Conservation (phyloP, 2,329 filamentous ascomycete species). For the Cladosporium sphaerospermum region DNA sequence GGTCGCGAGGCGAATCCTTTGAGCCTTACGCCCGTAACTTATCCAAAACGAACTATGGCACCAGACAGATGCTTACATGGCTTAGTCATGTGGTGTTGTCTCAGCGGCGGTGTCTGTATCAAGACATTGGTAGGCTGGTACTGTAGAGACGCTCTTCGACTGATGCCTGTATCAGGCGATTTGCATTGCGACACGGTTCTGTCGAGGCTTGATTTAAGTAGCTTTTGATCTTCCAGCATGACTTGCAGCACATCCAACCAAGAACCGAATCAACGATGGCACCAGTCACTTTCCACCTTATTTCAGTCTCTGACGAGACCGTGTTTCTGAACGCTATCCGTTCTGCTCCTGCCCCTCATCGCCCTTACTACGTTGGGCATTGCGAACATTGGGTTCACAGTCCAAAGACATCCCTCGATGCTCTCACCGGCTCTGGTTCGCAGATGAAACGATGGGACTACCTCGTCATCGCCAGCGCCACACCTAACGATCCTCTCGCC, state of each 20-base stretch:
- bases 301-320: slow-evolving; percentile 3
- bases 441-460: slow-evolving; percentile 16
- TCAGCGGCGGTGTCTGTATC: not conserved
- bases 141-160: no score
- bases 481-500: not conserved
- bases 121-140: not conserved
- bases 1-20: slow-evolving; percentile 4
- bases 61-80: not conserved
- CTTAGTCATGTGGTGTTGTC: not conserved
- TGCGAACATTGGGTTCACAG: slow-evolving; percentile 20
- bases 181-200: no score
- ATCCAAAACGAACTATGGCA: not conserved
- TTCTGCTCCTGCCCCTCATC: not conserved
- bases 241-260: not conserved
- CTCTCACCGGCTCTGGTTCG: slow-evolving; percentile 13
- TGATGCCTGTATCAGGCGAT: no score
- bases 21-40: not conserved
- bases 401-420: slow-evolving; percentile 13
- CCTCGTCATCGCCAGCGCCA: slow-evolving; percentile 12
- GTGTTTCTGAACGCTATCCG: slow-evolving; percentile 11
- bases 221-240: not conserved
- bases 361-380: slow-evolving; percentile 17
- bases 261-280: slow-evolving; percentile 12
- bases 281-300: slow-evolving; percentile 19
- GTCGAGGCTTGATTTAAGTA: not conserved